Percentiles rank a stretch among this genome's conserved stretches.
Conservation (phyloP, 768 basidiomycete genomes). For the Rhizopogon salebrosus region DNA sequence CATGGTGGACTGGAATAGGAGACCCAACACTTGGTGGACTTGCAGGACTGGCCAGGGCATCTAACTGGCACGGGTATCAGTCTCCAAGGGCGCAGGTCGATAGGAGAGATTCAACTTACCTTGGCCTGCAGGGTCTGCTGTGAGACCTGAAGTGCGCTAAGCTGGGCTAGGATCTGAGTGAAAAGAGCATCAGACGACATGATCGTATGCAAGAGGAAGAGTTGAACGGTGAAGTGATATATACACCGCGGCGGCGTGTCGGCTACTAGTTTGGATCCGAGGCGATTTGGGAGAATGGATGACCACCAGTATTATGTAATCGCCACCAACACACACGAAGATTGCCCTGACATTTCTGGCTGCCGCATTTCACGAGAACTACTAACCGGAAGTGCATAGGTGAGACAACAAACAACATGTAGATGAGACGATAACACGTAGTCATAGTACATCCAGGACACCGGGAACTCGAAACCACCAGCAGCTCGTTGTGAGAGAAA, state of each 20-base stretch:
- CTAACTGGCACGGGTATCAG: constrained; percentile 39
- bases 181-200: constrained; percentile 52
- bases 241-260: no score
- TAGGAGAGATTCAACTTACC: constrained; percentile 35
- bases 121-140: constrained; percentile 79
- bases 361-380: no score
- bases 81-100: not conserved
- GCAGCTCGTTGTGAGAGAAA: no score
- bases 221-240: constrained; percentile 5
- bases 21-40: constrained; percentile 22
- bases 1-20: constrained; percentile 20
- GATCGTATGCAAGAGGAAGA: constrained; percentile 2
- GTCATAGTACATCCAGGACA: no score
- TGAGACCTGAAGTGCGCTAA: constrained; percentile 64
- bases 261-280: constrained; percentile 5
- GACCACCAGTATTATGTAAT: no score
- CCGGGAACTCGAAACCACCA: no score
- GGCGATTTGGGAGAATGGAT: not conserved
- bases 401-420: no score
- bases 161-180: constrained; percentile 66
- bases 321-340: no score
- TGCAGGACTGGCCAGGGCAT: constrained; percentile 33
- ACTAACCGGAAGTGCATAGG: no score
- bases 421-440: no score
- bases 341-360: no score